Percentiles rank a stretch among this genome's conserved stretches.
Evolutionary conservation across 495 filamentous ascomycete genomes (phyloP).

Genomic region (Xylona heveae): DNA sequence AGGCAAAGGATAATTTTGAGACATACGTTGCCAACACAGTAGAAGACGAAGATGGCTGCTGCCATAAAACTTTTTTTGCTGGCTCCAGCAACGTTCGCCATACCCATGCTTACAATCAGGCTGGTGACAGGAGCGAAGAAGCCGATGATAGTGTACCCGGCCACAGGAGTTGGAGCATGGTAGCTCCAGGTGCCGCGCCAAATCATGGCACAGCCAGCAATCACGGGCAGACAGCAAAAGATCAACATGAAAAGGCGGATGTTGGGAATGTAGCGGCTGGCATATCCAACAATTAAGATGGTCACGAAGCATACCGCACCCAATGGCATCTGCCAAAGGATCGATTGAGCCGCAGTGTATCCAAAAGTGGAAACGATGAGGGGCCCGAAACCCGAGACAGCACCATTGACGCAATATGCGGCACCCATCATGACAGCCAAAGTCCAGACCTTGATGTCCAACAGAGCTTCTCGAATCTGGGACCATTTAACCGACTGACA

Average conservation of each 20-base stretch:
- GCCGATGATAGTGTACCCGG: constrained; percentile 47
- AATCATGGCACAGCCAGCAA: constrained; percentile 52
- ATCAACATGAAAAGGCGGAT: constrained; percentile 42
- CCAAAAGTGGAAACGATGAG: constrained; percentile 58
- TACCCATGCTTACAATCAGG: constrained; percentile 43
- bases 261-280: constrained; percentile 35
- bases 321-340: constrained; percentile 53
- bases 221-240: constrained; percentile 43
- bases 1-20: neutral
- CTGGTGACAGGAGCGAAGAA: constrained; percentile 47
- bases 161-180: constrained; percentile 38
- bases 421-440: constrained; percentile 34
- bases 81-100: constrained; percentile 52
- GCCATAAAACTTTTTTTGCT: constrained; percentile 63
- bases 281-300: constrained; percentile 41
- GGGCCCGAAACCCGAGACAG: constrained; percentile 55
- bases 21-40: constrained; percentile 38
- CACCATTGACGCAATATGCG: constrained; percentile 51
- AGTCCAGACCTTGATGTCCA: constrained; percentile 30
- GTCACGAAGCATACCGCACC: constrained; percentile 39
- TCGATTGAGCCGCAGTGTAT: constrained; percentile 38
- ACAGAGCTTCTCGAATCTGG: constrained; percentile 26
- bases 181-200: constrained; percentile 49
- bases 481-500: constrained; percentile 27
- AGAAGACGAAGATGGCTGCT: constrained; percentile 50